Conservation (phyloP, 257 asterid genomes). For the Gynochthodes officinalis region DNA sequence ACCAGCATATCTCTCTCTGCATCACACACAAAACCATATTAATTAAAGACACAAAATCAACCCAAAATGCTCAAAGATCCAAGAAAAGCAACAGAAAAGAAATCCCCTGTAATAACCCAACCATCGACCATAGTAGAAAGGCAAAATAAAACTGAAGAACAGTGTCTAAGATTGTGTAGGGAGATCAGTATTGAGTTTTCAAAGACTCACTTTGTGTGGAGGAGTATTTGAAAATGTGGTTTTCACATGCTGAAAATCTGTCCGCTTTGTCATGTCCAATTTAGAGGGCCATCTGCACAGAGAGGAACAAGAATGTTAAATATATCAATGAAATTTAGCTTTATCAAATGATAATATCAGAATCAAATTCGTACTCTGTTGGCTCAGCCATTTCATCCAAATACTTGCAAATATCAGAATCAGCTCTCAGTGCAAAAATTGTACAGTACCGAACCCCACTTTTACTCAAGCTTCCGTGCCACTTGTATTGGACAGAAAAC, state of each 20-base stretch:
- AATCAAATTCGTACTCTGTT: slow-evolving; percentile 51
- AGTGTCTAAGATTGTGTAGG: background rate
- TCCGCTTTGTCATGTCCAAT: slow-evolving; percentile 91
- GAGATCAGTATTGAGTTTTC: background rate
- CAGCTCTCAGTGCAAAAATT: slow-evolving; percentile 69
- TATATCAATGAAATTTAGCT: slow-evolving; percentile 6
- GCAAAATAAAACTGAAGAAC: background rate
- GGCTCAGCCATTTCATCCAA: slow-evolving; percentile 71
- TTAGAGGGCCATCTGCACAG: slow-evolving; percentile 87
- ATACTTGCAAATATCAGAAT: slow-evolving; percentile 81
- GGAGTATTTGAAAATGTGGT: slow-evolving; percentile 73
- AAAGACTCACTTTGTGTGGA: slow-evolving; percentile 64
- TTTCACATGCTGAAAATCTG: slow-evolving; percentile 79
- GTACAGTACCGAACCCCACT: slow-evolving; percentile 83
- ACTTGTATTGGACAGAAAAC: slow-evolving; percentile 34
- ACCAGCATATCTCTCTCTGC: slow-evolving; percentile 92
- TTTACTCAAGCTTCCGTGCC: slow-evolving; percentile 91
- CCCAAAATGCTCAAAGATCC: background rate
- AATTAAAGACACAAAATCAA: background rate
- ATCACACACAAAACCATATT: slow-evolving; percentile 16
- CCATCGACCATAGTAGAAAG: background rate
- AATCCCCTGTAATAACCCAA: background rate
- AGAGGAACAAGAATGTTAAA: slow-evolving; percentile 21
- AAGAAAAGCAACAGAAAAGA: background rate
- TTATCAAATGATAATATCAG: slow-evolving; percentile 21